Evolutionary conservation across 495 filamentous ascomycete species (phyloP).

Genomic region (Symbiotaphrina buchneri): DNA sequence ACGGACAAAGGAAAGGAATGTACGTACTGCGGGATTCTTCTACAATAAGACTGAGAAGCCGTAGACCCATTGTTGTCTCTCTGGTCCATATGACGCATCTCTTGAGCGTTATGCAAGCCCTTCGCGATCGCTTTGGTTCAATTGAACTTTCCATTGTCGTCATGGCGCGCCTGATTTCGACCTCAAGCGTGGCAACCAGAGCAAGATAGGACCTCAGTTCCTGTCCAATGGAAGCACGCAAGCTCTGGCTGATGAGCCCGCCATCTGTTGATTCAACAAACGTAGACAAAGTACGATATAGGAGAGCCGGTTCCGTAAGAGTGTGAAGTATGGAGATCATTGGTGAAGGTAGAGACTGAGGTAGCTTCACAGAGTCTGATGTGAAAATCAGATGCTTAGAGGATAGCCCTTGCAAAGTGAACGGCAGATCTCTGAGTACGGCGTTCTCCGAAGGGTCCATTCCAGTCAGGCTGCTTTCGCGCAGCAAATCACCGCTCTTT

Average conservation of each 20-base stretch:
- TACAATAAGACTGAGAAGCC: constrained; percentile 82
- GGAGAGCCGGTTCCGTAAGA: constrained; percentile 75
- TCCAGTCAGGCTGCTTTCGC: too few relatives aligned
- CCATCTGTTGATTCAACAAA: constrained; percentile 58
- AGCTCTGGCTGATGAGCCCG: constrained; percentile 70
- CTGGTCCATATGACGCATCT: constrained; percentile 93
- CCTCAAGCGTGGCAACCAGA: constrained; percentile 82
- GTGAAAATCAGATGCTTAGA: constrained; percentile 63
- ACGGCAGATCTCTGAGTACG: constrained; percentile 80
- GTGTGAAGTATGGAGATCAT: constrained; percentile 75
- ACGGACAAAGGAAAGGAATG: too few relatives aligned
- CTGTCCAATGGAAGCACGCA: constrained; percentile 67
- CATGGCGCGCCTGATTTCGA: constrained; percentile 70
- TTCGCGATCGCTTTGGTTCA: constrained; percentile 44
- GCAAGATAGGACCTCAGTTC: constrained; percentile 81
- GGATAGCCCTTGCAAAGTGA: constrained; percentile 81
- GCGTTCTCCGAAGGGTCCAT: constrained; percentile 35
- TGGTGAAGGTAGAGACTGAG: constrained; percentile 56
- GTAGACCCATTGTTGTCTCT: constrained; percentile 89
- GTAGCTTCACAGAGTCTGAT: constrained; percentile 44
- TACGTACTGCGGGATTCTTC: constrained; percentile 59
- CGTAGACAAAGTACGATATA: constrained; percentile 55
- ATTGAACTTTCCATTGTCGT: constrained; percentile 40
- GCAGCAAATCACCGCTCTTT: background rate
- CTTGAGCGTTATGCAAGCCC: constrained; percentile 86